Evolutionary conservation across 208 protist species (phyloP), one percentile per base, ranked within the genome.

Genomic region (Naegleria lovaniensis): DNA sequence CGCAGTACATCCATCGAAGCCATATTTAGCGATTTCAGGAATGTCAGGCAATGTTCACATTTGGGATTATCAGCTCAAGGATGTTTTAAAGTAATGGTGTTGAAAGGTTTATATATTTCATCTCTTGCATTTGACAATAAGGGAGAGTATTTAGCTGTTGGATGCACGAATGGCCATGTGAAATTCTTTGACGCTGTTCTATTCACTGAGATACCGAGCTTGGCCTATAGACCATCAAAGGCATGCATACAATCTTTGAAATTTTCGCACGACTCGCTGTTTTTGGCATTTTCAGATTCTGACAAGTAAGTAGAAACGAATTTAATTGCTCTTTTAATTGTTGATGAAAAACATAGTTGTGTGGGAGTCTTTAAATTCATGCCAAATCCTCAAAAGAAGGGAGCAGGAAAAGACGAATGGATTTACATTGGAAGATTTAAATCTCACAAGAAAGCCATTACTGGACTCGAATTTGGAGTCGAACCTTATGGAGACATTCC

Each of bases 141-240:
- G 16, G 93, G 91, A 33, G 86, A 92, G 43, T 97, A 94, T 88
- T 93, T 98, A 39, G 96, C 94, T 22, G 93, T 98, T 89, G 97
- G 96, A 55, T 98, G 97, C 92, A 97, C 96, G n/a, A 97, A 96
- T 91, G 97, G 97, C 25, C 87, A 95, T 38, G 91, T 98, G n/a
- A 98, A 98, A 91, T 92, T 98, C 40, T 95, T 98, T 76, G 93
- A 96, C 87, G 96, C 93, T 38, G 94, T 95, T 33, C 95, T 94
- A 83, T 92, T 97, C 33, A 95, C 97, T 91, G 96, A 97, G 90
- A 58, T 93, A 48, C 94, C 96, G 88, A 94, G 94, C 36, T 97
- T 98, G 91, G 15, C 51, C 39, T 88, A 38, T 9, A 93, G 94
- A 92, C 93, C 94, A 84, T 89, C 93, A 7, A 33, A 92, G 6